phyloP scores from a whole-genome alignment of 1,284 basidiomycete species.

The Cerrena zonata region DNA sequence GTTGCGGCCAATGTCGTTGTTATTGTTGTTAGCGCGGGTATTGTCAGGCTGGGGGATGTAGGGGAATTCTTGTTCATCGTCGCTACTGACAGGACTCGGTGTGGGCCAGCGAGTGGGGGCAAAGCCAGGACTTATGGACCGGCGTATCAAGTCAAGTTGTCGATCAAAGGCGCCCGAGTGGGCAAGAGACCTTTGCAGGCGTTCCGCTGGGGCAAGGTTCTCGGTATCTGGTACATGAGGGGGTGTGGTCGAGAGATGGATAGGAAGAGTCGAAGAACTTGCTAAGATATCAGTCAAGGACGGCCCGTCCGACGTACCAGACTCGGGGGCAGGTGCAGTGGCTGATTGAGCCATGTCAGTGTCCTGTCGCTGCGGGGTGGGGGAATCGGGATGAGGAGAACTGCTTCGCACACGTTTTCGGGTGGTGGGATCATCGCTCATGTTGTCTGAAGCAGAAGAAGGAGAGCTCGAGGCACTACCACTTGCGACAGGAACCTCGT shows the following conservation, averaged over 20 bases:
- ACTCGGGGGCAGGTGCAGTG: neutral
- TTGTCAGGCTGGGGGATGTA: neutral
- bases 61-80: neutral
- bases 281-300: no score
- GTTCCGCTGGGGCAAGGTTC: neutral
- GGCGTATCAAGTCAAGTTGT: no score
- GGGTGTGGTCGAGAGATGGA: neutral
- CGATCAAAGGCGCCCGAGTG: neutral
- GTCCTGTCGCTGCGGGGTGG: neutral
- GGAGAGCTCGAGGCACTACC: neutral
- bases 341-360: neutral
- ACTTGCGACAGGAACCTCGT: neutral
- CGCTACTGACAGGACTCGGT: neutral
- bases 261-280: neutral
- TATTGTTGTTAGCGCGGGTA: neutral
- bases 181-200: neutral
- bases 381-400: neutral
- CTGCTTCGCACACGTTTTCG: neutral
- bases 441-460: neutral
- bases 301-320: no score
- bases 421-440: neutral
- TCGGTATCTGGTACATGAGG: neutral
- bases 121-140: neutral
- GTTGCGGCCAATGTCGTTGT: neutral
- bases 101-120: neutral